phyloP scores from a whole-genome alignment of 768 basidiomycete genomes.

The Suillus variegatus region DNA sequence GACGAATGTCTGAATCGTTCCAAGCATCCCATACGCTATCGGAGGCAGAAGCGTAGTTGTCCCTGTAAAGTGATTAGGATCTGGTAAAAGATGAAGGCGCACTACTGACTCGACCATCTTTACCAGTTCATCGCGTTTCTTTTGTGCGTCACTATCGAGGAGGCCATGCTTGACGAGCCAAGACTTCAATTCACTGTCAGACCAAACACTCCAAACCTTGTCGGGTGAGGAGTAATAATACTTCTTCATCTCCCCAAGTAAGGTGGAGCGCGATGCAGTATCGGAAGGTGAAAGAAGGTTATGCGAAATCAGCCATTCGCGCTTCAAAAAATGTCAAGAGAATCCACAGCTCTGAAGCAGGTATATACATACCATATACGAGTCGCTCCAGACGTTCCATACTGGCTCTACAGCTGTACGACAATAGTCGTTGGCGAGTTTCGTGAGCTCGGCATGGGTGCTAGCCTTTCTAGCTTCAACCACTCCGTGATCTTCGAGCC shows the following conservation, averaged over 20 bases:
- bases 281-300: slow-evolving; percentile 64
- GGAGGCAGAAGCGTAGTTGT: slow-evolving; percentile 64
- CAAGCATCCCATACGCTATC: slow-evolving; percentile 69
- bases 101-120: slow-evolving; percentile 63
- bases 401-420: slow-evolving; percentile 59
- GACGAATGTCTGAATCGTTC: slow-evolving; percentile 70
- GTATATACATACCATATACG: slow-evolving; percentile 61
- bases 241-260: slow-evolving; percentile 66
- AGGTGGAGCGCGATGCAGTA: slow-evolving; percentile 53
- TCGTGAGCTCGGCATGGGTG: slow-evolving; percentile 66
- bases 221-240: slow-evolving; percentile 73
- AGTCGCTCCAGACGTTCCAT: slow-evolving; percentile 88
- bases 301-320: slow-evolving; percentile 82
- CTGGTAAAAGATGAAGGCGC: background rate
- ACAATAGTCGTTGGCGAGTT: slow-evolving; percentile 70
- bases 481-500: slow-evolving; percentile 75
- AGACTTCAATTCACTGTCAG: slow-evolving; percentile 69
- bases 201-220: slow-evolving; percentile 67
- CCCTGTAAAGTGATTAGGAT: slow-evolving; percentile 37
- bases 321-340: slow-evolving; percentile 39
- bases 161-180: slow-evolving; percentile 80
- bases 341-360: background rate
- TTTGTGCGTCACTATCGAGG: slow-evolving; percentile 70
- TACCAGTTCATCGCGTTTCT: slow-evolving; percentile 73
- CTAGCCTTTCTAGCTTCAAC: slow-evolving; percentile 56